A percentile compares a stretch with the other conserved stretches of the same genome.
phyloP scores from a whole-genome alignment of 2,329 filamentous ascomycete species.

The Zalaria obscura region DNA sequence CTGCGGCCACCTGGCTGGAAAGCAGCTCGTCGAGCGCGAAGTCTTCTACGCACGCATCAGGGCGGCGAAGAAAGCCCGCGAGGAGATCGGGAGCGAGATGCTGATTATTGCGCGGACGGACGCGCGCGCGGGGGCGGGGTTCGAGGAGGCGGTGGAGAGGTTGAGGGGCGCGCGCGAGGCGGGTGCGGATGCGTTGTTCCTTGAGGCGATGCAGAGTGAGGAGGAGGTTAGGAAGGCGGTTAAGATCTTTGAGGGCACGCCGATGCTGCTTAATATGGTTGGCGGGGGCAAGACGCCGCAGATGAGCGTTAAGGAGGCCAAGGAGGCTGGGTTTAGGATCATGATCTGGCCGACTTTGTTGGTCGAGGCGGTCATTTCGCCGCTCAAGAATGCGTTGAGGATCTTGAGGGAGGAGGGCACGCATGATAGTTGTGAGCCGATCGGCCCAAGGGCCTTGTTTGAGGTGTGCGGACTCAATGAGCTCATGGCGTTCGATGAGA shows the following conservation, averaged over 20 bases:
- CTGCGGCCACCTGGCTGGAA: conserved; percentile 49
- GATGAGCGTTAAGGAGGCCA: conserved; percentile 37
- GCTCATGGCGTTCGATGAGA: conserved; percentile 34
- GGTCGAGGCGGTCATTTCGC: conserved; percentile 28
- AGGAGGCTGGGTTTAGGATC: conserved; percentile 42
- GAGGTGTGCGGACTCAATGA: conserved; percentile 39
- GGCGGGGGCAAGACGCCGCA: conserved; percentile 41
- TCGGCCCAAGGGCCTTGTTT: conserved; percentile 35
- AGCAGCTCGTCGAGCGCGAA: conserved; percentile 40
- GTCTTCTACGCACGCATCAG: conserved; percentile 42
- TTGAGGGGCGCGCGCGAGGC: conserved; percentile 32
- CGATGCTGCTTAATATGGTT: conserved; percentile 44
- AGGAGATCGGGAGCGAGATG: conserved; percentile 38
- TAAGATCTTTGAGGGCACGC: conserved; percentile 32
- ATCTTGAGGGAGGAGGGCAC: conserved; percentile 24
- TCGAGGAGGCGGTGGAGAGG: conserved; percentile 39
- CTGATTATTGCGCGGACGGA: conserved; percentile 53
- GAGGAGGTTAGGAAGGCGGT: conserved; percentile 36
- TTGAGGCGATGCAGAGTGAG: conserved; percentile 41
- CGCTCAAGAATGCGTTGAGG: conserved; percentile 12
- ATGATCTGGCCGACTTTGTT: conserved; percentile 43
- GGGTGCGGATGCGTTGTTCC: conserved; percentile 47
- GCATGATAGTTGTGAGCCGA: conserved; percentile 16
- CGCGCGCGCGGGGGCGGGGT: conserved; percentile 42
- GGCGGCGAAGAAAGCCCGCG: conserved; percentile 38